Evolutionary conservation across 305 asterid genomes (phyloP).

Genomic region (Solanum hybrid): DNA sequence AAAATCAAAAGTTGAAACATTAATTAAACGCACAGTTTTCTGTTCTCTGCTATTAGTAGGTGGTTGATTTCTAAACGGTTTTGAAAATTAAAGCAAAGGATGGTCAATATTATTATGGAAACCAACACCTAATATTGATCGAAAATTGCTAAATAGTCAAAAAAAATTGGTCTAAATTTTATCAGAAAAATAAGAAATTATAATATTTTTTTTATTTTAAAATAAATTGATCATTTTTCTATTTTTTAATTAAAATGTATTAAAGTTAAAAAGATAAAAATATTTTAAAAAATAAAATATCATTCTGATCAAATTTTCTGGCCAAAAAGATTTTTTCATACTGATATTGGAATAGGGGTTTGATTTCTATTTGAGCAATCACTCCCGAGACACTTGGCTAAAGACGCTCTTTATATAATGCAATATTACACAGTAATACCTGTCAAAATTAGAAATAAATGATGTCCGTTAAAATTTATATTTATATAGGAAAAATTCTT

Average conservation of each 20-base stretch:
- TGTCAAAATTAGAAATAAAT: no score
- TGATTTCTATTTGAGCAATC: neutral
- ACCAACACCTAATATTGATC: neutral
- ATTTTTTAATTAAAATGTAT: no score
- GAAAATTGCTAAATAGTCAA: no score
- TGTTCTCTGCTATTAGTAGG: neutral
- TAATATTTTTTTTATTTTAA: no score
- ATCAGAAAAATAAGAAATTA: rapidly evolving
- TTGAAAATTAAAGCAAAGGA: neutral
- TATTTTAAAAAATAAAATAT: no score
- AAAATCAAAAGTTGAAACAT: neutral
- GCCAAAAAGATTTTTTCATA: no score
- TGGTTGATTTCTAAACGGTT: neutral
- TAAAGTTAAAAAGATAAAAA: no score
- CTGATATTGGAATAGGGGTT: neutral
- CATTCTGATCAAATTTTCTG: no score
- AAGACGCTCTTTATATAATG: neutral
- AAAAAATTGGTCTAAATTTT: no score
- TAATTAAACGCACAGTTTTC: neutral
- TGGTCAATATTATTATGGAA: neutral
- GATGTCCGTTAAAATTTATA: neutral
- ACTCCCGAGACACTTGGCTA: neutral
- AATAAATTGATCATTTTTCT: no score
- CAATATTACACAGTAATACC: no score
- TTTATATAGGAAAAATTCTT: no score